Conservation (phyloP, 176 grass and related monocot genomes). For the Cocos nucifera region DNA sequence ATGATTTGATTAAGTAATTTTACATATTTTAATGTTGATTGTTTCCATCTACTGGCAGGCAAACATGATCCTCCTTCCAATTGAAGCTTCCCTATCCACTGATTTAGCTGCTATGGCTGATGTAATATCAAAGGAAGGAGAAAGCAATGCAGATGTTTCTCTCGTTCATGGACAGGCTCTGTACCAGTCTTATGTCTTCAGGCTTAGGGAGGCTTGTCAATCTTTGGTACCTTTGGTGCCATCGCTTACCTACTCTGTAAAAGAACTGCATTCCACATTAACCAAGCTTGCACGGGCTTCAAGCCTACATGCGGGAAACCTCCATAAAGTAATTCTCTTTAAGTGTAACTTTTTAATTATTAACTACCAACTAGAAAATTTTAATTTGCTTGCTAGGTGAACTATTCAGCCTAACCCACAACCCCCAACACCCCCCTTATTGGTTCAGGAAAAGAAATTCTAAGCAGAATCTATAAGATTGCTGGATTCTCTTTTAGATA, state of each 20-base stretch:
- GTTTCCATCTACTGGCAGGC: slow-evolving; percentile 31
- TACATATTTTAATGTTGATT: no score
- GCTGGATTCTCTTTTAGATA: no score
- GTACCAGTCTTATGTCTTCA: slow-evolving; percentile 71
- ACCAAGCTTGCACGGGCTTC: slow-evolving; percentile 78
- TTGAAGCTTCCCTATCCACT: slow-evolving; percentile 65
- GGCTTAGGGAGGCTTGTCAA: slow-evolving; percentile 76
- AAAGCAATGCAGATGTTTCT: slow-evolving; percentile 40
- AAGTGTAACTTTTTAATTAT: no score
- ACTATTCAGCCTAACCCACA: no score
- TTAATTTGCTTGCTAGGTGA: no score
- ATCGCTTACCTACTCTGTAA: slow-evolving; percentile 45
- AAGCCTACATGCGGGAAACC: slow-evolving; percentile 85
- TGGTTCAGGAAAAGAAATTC: no score
- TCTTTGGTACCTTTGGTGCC: slow-evolving; percentile 51
- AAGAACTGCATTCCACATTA: slow-evolving; percentile 69
- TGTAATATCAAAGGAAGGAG: slow-evolving; percentile 55
- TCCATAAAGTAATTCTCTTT: slow-evolving; percentile 69
- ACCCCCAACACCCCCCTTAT: no score
- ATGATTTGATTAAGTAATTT: no score
- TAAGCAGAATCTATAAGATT: no score
- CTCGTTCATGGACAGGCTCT: slow-evolving; percentile 72
- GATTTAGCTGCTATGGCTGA: slow-evolving; percentile 70
- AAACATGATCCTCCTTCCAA: slow-evolving; percentile 73
- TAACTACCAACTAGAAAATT: no score